Base-by-base conservation (phyloP, 768 basidiomycete species). In the Austroboletus eburneus region DNA sequence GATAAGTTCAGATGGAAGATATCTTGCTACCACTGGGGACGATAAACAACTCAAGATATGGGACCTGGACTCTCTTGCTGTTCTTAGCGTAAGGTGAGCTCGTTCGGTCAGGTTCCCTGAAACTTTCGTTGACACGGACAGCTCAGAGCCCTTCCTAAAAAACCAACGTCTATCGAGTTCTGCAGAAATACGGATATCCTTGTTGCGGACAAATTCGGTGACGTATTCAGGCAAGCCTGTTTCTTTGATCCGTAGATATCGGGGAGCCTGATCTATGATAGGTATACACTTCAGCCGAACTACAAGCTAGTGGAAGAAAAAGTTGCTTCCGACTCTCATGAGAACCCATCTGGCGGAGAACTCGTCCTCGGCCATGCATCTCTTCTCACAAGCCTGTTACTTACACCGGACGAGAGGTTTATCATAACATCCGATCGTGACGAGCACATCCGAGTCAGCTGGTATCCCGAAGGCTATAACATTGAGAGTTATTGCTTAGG, bases 361-460 rank as follows among this genome's bases (percentile, higher is more conserved):
- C 81, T 91, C 43, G 66, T 93, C 32, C 72, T 95, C 0, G 95
- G 96, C 9, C 96, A 99, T 60, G 81, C 87, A 2, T 96, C 93
- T 12, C 79, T 91, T 34, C 67, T 98, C 47, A 95, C 86, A 10
- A 67, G 76, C 1, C 84, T 87, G 63, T 57, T 85, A 36, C 77
- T 95, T 45, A 77, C 83, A 0, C 62, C 66, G 0, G 83, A 89
- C 58, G 81, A 84, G 55, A 75, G 74, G 43, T 83, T 76, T 59
- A 83, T 99, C 57, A 76, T 97, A 52, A 91, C 92, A 0, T 86
- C 91, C 0, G 96, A 98, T 61, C 72, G 96, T 37, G 96, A 99
- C 59, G 96, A 98, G 62, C 96, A 98, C 61, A 86, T 99, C 42
- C 76, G 96, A 44, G 78, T 95, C 14, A 93, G 89, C 58, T 80